These are phyloP conservation scores for Pleurostoma richardsiae DNA, from an alignment of 2,329 filamentous ascomycete species.

Conservation along the genomic window DNA sequence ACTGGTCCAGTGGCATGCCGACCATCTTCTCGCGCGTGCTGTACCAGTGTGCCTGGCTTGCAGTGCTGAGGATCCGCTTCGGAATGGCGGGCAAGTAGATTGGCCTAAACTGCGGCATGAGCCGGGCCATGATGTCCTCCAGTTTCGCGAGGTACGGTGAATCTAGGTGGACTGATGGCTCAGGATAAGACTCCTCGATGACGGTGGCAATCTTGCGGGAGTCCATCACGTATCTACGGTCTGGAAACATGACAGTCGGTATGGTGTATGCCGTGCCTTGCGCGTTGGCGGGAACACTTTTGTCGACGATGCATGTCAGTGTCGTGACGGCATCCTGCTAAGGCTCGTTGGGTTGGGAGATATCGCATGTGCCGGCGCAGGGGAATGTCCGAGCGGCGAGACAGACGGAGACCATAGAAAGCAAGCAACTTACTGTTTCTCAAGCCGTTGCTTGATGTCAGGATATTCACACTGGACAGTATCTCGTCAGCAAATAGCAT, in stretches of 20 bases:
- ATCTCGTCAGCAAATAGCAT: too few species aligned
- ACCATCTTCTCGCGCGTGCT: slow-evolving; percentile 40
- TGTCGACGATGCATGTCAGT: slow-evolving; percentile 31
- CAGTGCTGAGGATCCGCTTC: slow-evolving; percentile 41
- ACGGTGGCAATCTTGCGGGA: slow-evolving; percentile 52
- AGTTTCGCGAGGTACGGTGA: slow-evolving; percentile 42
- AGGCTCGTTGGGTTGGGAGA: slow-evolving; percentile 12
- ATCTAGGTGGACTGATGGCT: slow-evolving; percentile 53
- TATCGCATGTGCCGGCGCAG: slow-evolving; percentile 21
- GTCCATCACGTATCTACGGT: slow-evolving; percentile 60
- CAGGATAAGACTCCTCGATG: slow-evolving; percentile 55
- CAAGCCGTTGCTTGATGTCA: slow-evolving; percentile 52
- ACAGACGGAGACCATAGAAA: too few species aligned
- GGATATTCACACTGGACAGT: slow-evolving; percentile 47
- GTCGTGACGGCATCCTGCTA: background rate
- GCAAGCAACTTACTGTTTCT: slow-evolving; percentile 27
- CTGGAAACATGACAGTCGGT: slow-evolving; percentile 49
- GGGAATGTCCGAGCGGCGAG: too few species aligned
- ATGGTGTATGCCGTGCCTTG: slow-evolving; percentile 41
- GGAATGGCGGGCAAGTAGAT: slow-evolving; percentile 45
- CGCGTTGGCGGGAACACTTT: slow-evolving; percentile 20
- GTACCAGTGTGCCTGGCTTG: slow-evolving; percentile 50
- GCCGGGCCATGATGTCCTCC: slow-evolving; percentile 26
- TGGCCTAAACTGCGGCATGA: slow-evolving; percentile 26
- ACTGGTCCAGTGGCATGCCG: slow-evolving; percentile 48